phyloP scores from a whole-genome alignment of 1,139 yeast genomes.

The Kazachstania sp. region DNA sequence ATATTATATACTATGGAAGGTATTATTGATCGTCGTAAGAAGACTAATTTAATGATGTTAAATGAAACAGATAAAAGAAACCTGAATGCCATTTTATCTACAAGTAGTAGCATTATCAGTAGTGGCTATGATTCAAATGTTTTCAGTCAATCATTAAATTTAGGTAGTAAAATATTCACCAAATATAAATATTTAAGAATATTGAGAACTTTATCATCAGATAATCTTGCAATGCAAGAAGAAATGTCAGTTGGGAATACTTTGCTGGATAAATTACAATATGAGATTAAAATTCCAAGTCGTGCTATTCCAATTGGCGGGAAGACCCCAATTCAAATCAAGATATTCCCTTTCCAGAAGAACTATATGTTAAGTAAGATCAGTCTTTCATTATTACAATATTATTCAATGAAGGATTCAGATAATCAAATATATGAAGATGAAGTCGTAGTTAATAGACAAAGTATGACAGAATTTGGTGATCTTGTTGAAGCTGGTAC shows the following conservation, averaged over 20 bases:
- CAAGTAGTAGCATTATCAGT: constrained; percentile 4
- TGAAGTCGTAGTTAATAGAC: constrained; percentile 37
- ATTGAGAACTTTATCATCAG: constrained; percentile 47
- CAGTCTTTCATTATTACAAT: constrained; percentile 46
- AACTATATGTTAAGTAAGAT: constrained; percentile 44
- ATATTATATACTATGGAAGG: constrained; percentile 49
- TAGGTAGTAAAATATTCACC: constrained; percentile 4
- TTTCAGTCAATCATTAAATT: not conserved
- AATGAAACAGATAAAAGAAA: constrained; percentile 3
- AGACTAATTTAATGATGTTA: constrained; percentile 8
- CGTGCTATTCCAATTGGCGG: constrained; percentile 59
- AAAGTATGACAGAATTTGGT: constrained; percentile 34
- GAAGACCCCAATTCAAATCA: constrained; percentile 41
- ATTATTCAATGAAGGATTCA: constrained; percentile 37
- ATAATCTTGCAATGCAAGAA: constrained; percentile 43
- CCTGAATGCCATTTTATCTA: constrained; percentile 2
- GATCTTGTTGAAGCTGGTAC: constrained; percentile 31
- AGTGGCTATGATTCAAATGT: constrained; percentile 1
- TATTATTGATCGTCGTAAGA: constrained; percentile 39
- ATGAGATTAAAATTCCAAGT: constrained; percentile 47
- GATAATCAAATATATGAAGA: constrained; percentile 35
- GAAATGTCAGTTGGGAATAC: constrained; percentile 52
- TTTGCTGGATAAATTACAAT: constrained; percentile 60
- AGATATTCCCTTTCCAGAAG: constrained; percentile 53
- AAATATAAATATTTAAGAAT: constrained; percentile 39